Conservation (phyloP, 2,329 filamentous ascomycete genomes). For the Blastomyces percursus region DNA sequence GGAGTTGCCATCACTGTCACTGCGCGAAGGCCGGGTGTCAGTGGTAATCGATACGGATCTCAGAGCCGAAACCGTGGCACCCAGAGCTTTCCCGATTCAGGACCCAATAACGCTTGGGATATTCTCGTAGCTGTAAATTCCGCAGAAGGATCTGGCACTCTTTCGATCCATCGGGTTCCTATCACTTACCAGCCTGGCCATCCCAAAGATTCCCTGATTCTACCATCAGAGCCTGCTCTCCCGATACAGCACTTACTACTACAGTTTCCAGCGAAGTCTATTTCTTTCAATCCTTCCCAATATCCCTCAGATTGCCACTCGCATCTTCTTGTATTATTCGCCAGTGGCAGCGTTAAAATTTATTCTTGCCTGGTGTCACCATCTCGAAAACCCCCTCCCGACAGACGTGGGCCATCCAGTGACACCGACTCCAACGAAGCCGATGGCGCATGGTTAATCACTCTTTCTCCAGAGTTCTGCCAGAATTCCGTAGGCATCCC, state of each 20-base stretch:
- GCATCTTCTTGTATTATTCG: constrained; percentile 45
- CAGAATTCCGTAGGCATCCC: constrained; percentile 20
- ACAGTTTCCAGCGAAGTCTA: constrained; percentile 39
- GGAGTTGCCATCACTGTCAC: constrained; percentile 46
- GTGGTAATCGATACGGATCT: constrained; percentile 22
- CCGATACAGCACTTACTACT: constrained; percentile 41
- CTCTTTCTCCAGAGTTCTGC: constrained; percentile 31
- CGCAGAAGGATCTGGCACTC: constrained; percentile 33
- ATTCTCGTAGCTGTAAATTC: constrained; percentile 39
- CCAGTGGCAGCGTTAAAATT: constrained; percentile 46
- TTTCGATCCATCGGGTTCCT: constrained; percentile 36
- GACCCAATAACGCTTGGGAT: constrained; percentile 27
- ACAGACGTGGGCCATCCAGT: constrained; percentile 22
- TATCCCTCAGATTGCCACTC: constrained; percentile 45
- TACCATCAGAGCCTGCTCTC: constrained; percentile 29
- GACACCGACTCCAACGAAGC: constrained; percentile 25
- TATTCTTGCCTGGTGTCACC: constrained; percentile 43
- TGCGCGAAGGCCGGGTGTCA: constrained; percentile 25
- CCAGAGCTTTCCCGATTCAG: constrained; percentile 10
- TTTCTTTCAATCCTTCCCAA: constrained; percentile 45
- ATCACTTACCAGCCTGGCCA: constrained; percentile 20
- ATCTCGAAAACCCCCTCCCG: constrained; percentile 18
- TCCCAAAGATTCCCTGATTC: constrained; percentile 15
- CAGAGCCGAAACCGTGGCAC: constrained; percentile 20
- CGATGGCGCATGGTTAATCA: constrained; percentile 35